Evolutionary conservation across 2,329 filamentous ascomycete genomes (phyloP).

Genomic region (Elsinoe australis): DNA sequence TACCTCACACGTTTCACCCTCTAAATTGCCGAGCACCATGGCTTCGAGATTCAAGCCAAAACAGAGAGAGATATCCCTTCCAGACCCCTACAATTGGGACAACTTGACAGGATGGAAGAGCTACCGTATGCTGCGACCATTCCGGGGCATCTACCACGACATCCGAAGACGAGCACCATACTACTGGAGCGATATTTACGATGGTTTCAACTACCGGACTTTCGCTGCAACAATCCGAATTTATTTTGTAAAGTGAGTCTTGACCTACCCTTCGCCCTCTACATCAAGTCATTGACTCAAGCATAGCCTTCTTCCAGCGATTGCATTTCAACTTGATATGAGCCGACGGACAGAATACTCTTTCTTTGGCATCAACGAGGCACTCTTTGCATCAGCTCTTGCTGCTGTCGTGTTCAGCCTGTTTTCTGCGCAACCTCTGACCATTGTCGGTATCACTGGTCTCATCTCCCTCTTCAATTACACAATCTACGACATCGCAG

Average conservation of each 20-base stretch:
- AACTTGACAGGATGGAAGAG: slow-evolving; percentile 30
- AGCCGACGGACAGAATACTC: slow-evolving; percentile 44
- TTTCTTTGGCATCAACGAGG: slow-evolving; percentile 52
- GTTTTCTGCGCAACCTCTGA: slow-evolving; percentile 47
- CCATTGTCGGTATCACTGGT: slow-evolving; percentile 51
- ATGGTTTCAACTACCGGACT: slow-evolving; percentile 49
- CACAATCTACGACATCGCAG: slow-evolving; percentile 52
- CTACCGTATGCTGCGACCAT: slow-evolving; percentile 36
- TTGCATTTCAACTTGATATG: slow-evolving; percentile 54
- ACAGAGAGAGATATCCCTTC: not conserved
- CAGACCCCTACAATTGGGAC: slow-evolving; percentile 33
- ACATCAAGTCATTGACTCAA: not conserved
- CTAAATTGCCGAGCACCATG: too few species aligned
- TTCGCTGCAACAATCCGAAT: slow-evolving; percentile 50
- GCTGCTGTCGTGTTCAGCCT: slow-evolving; percentile 49
- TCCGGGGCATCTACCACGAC: slow-evolving; percentile 49
- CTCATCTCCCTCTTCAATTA: slow-evolving; percentile 50
- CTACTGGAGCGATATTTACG: slow-evolving; percentile 49
- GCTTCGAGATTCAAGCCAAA: slow-evolving; percentile 1
- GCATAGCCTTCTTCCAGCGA: slow-evolving; percentile 47
- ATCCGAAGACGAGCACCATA: slow-evolving; percentile 46
- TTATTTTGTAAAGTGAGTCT: slow-evolving; percentile 49
- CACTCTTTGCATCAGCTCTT: slow-evolving; percentile 48
- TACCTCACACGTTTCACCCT: too few species aligned
- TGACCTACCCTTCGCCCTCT: not conserved